These are phyloP conservation scores for Ophiostoma pallidulum DNA, from an alignment of 2,329 filamentous ascomycete genomes.

Conservation along the genomic window DNA sequence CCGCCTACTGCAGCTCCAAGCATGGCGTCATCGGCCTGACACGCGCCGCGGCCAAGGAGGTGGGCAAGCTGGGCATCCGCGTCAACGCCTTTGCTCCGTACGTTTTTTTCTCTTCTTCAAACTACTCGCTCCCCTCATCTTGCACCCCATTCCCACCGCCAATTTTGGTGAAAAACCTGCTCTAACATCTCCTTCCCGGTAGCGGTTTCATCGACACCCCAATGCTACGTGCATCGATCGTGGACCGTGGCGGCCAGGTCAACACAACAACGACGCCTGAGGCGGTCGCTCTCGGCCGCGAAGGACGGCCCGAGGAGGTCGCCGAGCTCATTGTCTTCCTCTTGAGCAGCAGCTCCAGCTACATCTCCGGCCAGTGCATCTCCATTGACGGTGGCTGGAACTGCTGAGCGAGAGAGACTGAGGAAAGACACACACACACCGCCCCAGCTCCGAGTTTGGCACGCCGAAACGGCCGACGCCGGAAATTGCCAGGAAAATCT, in stretches of 20 bases:
- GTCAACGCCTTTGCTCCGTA: constrained; percentile 26
- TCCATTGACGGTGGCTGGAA: constrained; percentile 14
- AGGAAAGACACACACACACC: background rate
- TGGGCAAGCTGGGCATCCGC: constrained; percentile 33
- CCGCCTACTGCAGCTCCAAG: constrained; percentile 30
- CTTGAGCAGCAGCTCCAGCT: constrained; percentile 18
- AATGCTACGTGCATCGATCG: constrained; percentile 8
- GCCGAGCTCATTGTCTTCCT: constrained; percentile 37
- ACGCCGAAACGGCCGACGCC: no score
- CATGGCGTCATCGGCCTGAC: constrained; percentile 31
- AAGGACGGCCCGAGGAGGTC: constrained; percentile 41
- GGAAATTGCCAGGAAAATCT: no score
- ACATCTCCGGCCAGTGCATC: constrained; percentile 13
- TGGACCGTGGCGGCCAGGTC: constrained; percentile 3
- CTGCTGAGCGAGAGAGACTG: constrained; percentile 1
- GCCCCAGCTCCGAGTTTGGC: no score
- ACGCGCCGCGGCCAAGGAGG: constrained; percentile 27
- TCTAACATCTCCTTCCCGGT: background rate
- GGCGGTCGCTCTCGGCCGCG: constrained; percentile 19
- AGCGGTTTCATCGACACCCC: constrained; percentile 13
- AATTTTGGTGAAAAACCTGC: no score
- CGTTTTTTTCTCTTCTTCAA: background rate
- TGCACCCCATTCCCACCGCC: no score
- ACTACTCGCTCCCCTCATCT: background rate
- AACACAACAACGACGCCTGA: constrained; percentile 29